A percentile compares a stretch with the other conserved stretches of the same genome.
phyloP scores from a whole-genome alignment of 768 basidiomycete genomes.

The Termitomyces titanicus region DNA sequence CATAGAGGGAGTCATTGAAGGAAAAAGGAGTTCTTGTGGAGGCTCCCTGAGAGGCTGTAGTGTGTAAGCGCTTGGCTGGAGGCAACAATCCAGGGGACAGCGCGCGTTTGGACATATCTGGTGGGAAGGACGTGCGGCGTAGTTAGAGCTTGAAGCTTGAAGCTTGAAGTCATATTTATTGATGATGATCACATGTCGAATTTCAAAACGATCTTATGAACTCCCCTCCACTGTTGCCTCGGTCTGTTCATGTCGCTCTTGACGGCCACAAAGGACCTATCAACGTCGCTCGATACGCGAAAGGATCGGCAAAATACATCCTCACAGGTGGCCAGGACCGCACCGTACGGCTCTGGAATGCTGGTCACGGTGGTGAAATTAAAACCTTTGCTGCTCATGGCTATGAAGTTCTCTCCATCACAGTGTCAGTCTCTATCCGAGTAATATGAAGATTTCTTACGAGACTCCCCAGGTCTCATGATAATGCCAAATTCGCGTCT shows the following conservation, averaged over 20 bases:
- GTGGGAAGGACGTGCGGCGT: constrained; percentile 5
- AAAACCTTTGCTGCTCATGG: constrained; percentile 90
- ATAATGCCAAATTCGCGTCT: constrained; percentile 92
- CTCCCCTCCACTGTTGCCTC: constrained; percentile 49
- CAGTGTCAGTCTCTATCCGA: constrained; percentile 58
- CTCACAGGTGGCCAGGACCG: constrained; percentile 95
- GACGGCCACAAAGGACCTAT: constrained; percentile 77
- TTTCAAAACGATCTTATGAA: constrained; percentile 33
- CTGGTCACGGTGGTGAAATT: constrained; percentile 80
- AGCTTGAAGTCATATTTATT: not conserved
- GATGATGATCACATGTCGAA: not conserved
- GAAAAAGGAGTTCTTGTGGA: constrained; percentile 21
- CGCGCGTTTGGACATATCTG: constrained; percentile 48
- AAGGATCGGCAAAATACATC: constrained; percentile 83
- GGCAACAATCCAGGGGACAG: constrained; percentile 48
- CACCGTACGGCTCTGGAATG: constrained; percentile 89
- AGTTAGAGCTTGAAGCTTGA: too few species aligned
- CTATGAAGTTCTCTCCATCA: constrained; percentile 89
- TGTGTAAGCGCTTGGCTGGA: constrained; percentile 53
- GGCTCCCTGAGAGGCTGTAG: constrained; percentile 1
- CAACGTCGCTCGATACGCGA: constrained; percentile 88
- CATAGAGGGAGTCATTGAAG: constrained; percentile 61
- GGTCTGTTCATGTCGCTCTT: constrained; percentile 62
- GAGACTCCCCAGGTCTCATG: constrained; percentile 59
- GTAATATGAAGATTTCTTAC: not conserved